Evolutionary conservation across 2,329 filamentous ascomycete species (phyloP).

Genomic region (Capronia epimyces): DNA sequence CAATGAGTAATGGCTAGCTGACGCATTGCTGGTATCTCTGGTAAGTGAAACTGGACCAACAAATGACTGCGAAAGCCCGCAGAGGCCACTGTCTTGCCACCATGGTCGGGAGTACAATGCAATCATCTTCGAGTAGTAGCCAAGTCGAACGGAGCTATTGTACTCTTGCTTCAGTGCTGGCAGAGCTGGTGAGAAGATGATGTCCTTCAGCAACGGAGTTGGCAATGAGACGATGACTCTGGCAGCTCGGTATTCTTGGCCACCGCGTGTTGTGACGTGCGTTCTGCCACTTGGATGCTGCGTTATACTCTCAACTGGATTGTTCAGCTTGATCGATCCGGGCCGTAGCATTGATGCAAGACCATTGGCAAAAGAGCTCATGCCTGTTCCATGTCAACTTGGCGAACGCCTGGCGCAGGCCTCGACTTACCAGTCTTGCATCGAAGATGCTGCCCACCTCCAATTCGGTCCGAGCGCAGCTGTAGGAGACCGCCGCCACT

Average conservation of each 20-base stretch:
- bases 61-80: too few relatives aligned
- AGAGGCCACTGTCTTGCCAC: not conserved
- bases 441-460: constrained; percentile 52
- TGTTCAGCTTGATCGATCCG: not conserved
- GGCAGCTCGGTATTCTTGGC: constrained; percentile 20
- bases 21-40: too few relatives aligned
- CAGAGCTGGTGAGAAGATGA: constrained; percentile 46
- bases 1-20: too few relatives aligned
- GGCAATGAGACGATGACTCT: constrained; percentile 49
- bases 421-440: too few relatives aligned
- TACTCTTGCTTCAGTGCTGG: constrained; percentile 37
- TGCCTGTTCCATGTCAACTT: not conserved
- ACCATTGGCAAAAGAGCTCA: not conserved
- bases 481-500: constrained; percentile 48
- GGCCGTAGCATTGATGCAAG: not conserved
- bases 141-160: constrained; percentile 35
- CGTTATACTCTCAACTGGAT: not conserved
- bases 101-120: constrained; percentile 44
- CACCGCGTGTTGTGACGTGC: not conserved
- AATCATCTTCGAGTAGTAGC: constrained; percentile 50
- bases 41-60: too few relatives aligned
- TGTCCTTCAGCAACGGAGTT: constrained; percentile 40
- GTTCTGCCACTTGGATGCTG: not conserved
- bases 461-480: constrained; percentile 50
- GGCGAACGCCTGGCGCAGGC: too few relatives aligned